phyloP scores from a whole-genome alignment of 2,329 filamentous ascomycete genomes.

The Talaromyces sp. region DNA sequence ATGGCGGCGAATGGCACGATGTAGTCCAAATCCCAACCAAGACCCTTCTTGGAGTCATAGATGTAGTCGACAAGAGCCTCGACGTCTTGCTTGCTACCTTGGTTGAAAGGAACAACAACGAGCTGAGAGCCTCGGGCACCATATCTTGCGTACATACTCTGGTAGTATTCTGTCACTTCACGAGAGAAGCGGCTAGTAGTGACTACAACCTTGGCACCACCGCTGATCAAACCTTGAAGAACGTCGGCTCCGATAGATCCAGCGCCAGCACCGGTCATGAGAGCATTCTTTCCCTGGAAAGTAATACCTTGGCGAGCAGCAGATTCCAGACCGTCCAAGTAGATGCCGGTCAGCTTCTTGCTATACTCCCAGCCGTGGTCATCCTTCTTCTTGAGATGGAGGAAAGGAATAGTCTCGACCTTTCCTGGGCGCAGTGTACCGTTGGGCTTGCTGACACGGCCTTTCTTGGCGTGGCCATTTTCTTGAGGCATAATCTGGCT shows the following conservation, averaged over 20 bases:
- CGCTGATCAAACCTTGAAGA: slow-evolving; percentile 90
- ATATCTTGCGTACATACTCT: slow-evolving; percentile 94
- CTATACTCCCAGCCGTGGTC: slow-evolving; percentile 98
- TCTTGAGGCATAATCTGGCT: slow-evolving; percentile 93
- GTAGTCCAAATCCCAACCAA: slow-evolving; percentile 97
- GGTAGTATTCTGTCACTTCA: slow-evolving; percentile 98
- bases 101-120: slow-evolving; percentile 98
- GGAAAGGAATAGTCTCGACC: slow-evolving; percentile 94
- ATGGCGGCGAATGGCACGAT: slow-evolving; percentile 97
- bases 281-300: slow-evolving; percentile 90
- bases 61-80: slow-evolving; percentile 94
- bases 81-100: slow-evolving; percentile 96
- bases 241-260: slow-evolving; percentile 98
- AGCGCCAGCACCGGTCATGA: slow-evolving; percentile 97
- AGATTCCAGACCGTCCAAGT: slow-evolving; percentile 87
- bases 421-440: slow-evolving; percentile 71
- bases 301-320: slow-evolving; percentile 84
- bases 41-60: slow-evolving; percentile 91
- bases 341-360: slow-evolving; percentile 93
- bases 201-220: slow-evolving; percentile 93
- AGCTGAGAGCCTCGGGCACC: slow-evolving; percentile 93
- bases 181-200: slow-evolving; percentile 96
- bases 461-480: slow-evolving; percentile 62
- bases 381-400: slow-evolving; percentile 96
- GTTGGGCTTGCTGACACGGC: slow-evolving; percentile 52